These are phyloP conservation scores for Aspergillus versicolor DNA, from an alignment of 2,329 filamentous ascomycete genomes.

Conservation along the genomic window DNA sequence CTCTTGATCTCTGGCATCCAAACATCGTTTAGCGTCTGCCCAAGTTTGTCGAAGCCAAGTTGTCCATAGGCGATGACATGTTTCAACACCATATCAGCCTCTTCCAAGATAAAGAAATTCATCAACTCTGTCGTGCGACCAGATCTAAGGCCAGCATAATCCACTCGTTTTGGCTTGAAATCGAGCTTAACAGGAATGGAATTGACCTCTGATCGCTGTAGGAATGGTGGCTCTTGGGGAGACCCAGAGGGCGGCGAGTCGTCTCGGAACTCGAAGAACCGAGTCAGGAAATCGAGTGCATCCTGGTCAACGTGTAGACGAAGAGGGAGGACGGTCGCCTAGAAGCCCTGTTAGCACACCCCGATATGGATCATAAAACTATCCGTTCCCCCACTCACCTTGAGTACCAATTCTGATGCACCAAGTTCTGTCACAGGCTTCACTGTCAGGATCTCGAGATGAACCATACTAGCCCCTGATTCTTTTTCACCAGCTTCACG, in stretches of 20 bases:
- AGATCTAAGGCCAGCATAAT: conserved; percentile 88
- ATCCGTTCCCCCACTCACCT: conserved; percentile 45
- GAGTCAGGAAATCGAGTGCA: conserved; percentile 91
- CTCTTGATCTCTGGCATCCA: conserved; percentile 92
- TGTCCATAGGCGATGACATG: conserved; percentile 93
- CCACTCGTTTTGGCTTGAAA: conserved; percentile 97
- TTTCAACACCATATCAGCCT: conserved; percentile 78
- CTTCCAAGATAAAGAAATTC: conserved; percentile 94
- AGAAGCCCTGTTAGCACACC: conserved; percentile 17
- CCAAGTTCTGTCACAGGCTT: conserved; percentile 80
- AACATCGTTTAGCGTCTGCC: conserved; percentile 87
- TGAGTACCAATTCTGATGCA: conserved; percentile 85
- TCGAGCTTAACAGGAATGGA: conserved; percentile 82
- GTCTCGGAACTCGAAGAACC: conserved; percentile 98
- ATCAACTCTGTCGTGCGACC: conserved; percentile 97
- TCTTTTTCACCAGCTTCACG: conserved; percentile 83
- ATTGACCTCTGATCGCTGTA: conserved; percentile 86
- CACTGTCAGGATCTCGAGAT: conserved; percentile 83
- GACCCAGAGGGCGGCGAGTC: conserved; percentile 56
- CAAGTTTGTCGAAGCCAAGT: conserved; percentile 83
- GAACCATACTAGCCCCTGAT: conserved; percentile 83
- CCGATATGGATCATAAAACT: neutral
- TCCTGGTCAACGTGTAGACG: conserved; percentile 96
- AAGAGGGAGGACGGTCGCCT: conserved; percentile 74
- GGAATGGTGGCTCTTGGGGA: conserved; percentile 74